These are phyloP conservation scores for Conticribra weissflogii DNA, from an alignment of 108 stramenopile species.

Conservation along the genomic window DNA sequence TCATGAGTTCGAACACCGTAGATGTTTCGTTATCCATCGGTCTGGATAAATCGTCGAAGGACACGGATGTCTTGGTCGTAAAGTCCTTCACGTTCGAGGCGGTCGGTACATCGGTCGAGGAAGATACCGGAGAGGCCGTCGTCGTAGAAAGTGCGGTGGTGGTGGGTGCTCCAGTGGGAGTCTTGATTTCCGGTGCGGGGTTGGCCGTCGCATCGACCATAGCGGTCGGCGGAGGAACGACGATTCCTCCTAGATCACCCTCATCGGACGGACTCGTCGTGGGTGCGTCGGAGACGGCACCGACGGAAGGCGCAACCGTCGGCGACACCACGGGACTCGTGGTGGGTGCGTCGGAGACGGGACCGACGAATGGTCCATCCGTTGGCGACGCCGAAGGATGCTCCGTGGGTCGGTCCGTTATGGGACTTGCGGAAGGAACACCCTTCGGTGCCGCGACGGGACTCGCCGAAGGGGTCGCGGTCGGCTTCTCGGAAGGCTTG, in stretches of 20 bases:
- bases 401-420: not conserved
- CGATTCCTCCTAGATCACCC: too few species aligned
- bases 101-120: not conserved
- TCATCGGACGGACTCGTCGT: too few species aligned
- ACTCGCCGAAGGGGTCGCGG: not conserved
- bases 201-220: too few species aligned
- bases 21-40: not conserved
- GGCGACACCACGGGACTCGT: not conserved
- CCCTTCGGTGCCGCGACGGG: too few species aligned
- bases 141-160: not conserved
- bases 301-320: not conserved
- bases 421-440: too few species aligned
- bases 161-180: too few species aligned
- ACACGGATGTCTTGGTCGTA: not conserved
- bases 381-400: not conserved
- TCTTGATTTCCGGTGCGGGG: too few species aligned
- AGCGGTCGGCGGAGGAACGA: too few species aligned
- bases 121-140: not conserved
- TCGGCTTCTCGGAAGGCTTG: not conserved
- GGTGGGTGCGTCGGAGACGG: not conserved
- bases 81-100: not conserved
- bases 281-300: too few species aligned
- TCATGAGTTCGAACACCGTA: not conserved
- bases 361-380: not conserved
- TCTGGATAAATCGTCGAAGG: not conserved